Evolutionary conservation across 805 yeast genomes (phyloP), one percentile per base, ranked within the genome.

Genomic region (Wickerhamomyces xylosicus): DNA sequence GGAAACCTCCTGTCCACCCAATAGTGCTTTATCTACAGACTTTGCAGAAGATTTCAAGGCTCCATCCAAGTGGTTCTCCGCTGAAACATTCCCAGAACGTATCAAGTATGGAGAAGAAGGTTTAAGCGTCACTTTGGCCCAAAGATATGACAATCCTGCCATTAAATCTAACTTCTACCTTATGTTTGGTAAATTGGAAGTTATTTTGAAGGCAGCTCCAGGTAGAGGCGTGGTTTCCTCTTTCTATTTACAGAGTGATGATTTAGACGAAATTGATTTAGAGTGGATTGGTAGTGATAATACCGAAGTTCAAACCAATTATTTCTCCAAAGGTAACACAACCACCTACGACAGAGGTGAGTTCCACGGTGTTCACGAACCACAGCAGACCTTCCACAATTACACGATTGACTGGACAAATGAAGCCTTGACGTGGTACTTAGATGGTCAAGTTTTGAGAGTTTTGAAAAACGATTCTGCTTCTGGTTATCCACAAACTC

Each of bases 401-500:
- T 89, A 87, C 60, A 78, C 92, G 7, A 60, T 89, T 40, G 95
- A 86, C 48, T 87, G 96, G 96, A 75, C 79, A 2, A 62, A 73
- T 47, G 79, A 77, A 33, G 53, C 63, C 7, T 62, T 82, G 32
- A 65, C 71, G 8, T 89, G 94, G 87, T 73, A 71, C 41, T 49
- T 85, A 19, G 94, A 89, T 52, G 94, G 90, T 21, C 53, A 46
- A 7, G 65, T 68, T 1, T 75, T 85, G 9, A 76, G 97, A 65
- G 72, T 83, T 2, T 62, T 89, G 39, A 33, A 53, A 10, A 67
- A 74, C 41, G 61, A 64, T 40, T 64, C 78, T 18, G 54, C 73
- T 15, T 69, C 75, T 53, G 95, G 95, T 5, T 89, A 73, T 59
- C 97, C 97, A 33, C 95, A 87, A 62, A 65, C 86, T n/a, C 97